Percentiles rank a stretch among this genome's conserved stretches.
Evolutionary conservation across 2,329 filamentous ascomycete species (phyloP).

Genomic region (Trichoderma breve): DNA sequence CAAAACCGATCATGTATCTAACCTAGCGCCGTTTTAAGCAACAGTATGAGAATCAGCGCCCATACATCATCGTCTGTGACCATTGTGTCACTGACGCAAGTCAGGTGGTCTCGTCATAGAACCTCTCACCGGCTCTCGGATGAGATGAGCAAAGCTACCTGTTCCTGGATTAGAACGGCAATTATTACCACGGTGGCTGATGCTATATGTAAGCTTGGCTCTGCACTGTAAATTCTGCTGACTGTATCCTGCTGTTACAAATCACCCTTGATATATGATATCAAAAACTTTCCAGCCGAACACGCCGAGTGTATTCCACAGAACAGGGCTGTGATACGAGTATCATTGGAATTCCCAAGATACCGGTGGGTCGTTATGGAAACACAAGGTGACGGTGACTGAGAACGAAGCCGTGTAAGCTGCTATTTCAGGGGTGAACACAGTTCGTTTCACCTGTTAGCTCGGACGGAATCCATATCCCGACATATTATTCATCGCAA

Average conservation of each 20-base stretch:
- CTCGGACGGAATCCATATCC: neutral
- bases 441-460: neutral
- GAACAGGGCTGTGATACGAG: neutral
- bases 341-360: neutral
- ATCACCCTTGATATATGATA: neutral
- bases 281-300: neutral
- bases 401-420: neutral
- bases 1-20: neutral
- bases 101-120: conserved; percentile 17
- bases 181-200: neutral
- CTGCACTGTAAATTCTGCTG: neutral
- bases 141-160: neutral
- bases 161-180: conserved; percentile 1
- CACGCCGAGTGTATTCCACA: neutral
- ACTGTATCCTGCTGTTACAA: neutral
- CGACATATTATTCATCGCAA: neutral
- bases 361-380: neutral
- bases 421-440: neutral
- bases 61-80: conserved; percentile 16
- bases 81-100: conserved; percentile 18
- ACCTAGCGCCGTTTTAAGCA: neutral
- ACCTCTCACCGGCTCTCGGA: neutral
- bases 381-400: neutral
- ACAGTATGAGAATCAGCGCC: neutral
- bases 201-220: neutral